Base-by-base conservation (phyloP, 768 basidiomycete genomes). In the Pleurotus djamor region DNA sequence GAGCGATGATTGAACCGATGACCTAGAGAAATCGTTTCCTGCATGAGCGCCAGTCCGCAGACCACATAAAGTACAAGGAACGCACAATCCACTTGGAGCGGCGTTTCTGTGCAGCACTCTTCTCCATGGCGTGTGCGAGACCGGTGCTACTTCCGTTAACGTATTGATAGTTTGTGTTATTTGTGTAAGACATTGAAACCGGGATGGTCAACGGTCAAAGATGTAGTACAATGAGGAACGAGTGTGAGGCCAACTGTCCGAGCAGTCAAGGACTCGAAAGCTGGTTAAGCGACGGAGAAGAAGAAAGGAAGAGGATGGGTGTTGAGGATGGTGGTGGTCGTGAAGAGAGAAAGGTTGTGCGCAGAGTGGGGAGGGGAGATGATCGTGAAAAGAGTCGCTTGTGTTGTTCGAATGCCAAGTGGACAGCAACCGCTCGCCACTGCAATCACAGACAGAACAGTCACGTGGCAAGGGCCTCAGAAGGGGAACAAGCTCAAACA, bases 41-140 rank as follows among this genome's bases (percentile, higher is more conserved):
- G 4, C n/a, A 49, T 28, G 21, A 28, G 21, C 21, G 21, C 21
- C 21, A 60, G 33, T n/a, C 50, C 34, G 38, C 32, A 13, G 49
- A 34, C 45, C 48, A 38, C 17, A 34, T 7, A 35, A 37, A 60
- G 33, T 16, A 35, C 44, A 36, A 28, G 16, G 34, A 4, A 79
- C 86, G 64, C 61, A 89, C 88, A 61, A 88, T 83, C 66, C 69
- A 77, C 69, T 82, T 87, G 52, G 83, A 83, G 32, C 82, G 79
- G 52, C 67, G 71, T 59, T 61, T 66, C 54, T 67, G 60, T 44
- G 68, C 61, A 51, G 66, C 62, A 59, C 66, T 68, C 61, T 72
- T 72, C 57, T 76, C 72, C 33, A 74, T 59, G 8, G 71, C 64
- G 48, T 66, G 48, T 8, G 64, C 58, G 70, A 71, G 70, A 14